Conservation (phyloP, 768 basidiomycete species). For the Pleurotus pulmonarius region DNA sequence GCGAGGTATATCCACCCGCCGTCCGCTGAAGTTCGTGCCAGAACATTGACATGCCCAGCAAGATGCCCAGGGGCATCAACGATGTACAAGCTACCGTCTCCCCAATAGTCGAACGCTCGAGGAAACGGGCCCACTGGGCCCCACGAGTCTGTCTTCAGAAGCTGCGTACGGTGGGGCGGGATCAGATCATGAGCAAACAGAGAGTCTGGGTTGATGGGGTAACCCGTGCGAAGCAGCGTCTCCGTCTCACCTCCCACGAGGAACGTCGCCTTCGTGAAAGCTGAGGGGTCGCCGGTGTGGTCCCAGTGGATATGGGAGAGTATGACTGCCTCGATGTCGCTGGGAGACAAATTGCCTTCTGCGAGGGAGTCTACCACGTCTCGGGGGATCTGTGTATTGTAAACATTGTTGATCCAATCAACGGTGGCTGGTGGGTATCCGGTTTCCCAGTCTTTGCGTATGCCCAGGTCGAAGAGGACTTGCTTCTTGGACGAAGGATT, state of each 20-base stretch:
- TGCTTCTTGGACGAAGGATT: slow-evolving; percentile 36
- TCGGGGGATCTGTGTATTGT: slow-evolving; percentile 24
- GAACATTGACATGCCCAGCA: slow-evolving; percentile 49
- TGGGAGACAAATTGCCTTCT: slow-evolving; percentile 42
- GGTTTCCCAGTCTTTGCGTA: slow-evolving; percentile 43
- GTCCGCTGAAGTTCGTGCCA: slow-evolving; percentile 49
- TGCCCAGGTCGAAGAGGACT: slow-evolving; percentile 55
- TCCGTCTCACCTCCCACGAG: slow-evolving; percentile 40
- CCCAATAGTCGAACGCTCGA: slow-evolving; percentile 47
- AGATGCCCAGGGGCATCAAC: slow-evolving; percentile 57
- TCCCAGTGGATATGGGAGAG: slow-evolving; percentile 57
- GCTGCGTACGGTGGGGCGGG: slow-evolving; percentile 33
- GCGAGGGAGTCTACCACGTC: slow-evolving; percentile 43
- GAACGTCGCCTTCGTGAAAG: slow-evolving; percentile 44
- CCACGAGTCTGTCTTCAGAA: slow-evolving; percentile 29
- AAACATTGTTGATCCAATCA: slow-evolving; percentile 22
- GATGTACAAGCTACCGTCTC: slow-evolving; percentile 57
- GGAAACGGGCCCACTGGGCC: slow-evolving; percentile 47
- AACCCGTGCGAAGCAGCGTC: slow-evolving; percentile 31
- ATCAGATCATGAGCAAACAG: slow-evolving; percentile 29
- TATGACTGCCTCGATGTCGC: slow-evolving; percentile 39
- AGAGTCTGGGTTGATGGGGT: slow-evolving; percentile 36
- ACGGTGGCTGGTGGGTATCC: slow-evolving; percentile 29
- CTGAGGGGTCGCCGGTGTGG: slow-evolving; percentile 42
- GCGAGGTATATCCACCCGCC: slow-evolving; percentile 55